These are phyloP conservation scores for Aspergillus aculeatinus DNA, from an alignment of 2,329 filamentous ascomycete genomes.

Conservation along the genomic window DNA sequence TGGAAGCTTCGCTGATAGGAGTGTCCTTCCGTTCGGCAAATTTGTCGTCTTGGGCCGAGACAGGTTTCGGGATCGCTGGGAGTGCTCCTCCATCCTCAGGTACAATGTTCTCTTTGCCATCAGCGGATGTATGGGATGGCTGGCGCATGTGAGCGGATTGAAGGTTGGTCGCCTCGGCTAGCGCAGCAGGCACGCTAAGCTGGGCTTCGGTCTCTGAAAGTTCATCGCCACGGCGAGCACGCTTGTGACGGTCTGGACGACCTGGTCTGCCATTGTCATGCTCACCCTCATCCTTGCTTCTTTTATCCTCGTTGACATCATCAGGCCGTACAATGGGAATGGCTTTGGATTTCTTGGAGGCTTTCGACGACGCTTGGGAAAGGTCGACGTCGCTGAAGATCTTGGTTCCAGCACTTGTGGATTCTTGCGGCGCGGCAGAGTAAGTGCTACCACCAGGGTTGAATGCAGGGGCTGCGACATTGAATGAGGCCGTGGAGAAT, in stretches of 20 bases:
- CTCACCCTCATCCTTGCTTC: slow-evolving; percentile 45
- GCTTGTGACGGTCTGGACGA: slow-evolving; percentile 72
- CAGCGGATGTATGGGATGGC: slow-evolving; percentile 28
- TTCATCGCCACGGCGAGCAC: slow-evolving; percentile 63
- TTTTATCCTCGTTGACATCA: slow-evolving; percentile 47
- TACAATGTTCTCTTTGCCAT: slow-evolving; percentile 38
- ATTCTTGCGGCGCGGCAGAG: slow-evolving; percentile 23
- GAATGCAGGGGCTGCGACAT: slow-evolving; percentile 74
- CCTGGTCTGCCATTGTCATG: slow-evolving; percentile 61
- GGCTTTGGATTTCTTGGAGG: slow-evolving; percentile 73
- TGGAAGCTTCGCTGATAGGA: slow-evolving; percentile 43
- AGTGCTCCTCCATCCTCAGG: slow-evolving; percentile 41
- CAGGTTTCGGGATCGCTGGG: slow-evolving; percentile 30
- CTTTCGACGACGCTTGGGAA: slow-evolving; percentile 62
- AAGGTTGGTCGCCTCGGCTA: slow-evolving; percentile 33
- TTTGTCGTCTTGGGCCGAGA: slow-evolving; percentile 45
- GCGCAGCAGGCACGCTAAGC: slow-evolving; percentile 60
- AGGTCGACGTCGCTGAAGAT: slow-evolving; percentile 70
- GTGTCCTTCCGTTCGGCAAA: slow-evolving; percentile 28
- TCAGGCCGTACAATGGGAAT: slow-evolving; percentile 74
- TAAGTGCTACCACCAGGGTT: slow-evolving; percentile 54
- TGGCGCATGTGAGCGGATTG: slow-evolving; percentile 26
- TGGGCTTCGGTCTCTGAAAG: slow-evolving; percentile 72
- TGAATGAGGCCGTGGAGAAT: slow-evolving; percentile 69
- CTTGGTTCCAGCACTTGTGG: slow-evolving; percentile 30